Percentiles rank a stretch among this genome's conserved stretches.
Evolutionary conservation across 2,329 filamentous ascomycete genomes (phyloP).

Genomic region (Botrytis byssoidea): DNA sequence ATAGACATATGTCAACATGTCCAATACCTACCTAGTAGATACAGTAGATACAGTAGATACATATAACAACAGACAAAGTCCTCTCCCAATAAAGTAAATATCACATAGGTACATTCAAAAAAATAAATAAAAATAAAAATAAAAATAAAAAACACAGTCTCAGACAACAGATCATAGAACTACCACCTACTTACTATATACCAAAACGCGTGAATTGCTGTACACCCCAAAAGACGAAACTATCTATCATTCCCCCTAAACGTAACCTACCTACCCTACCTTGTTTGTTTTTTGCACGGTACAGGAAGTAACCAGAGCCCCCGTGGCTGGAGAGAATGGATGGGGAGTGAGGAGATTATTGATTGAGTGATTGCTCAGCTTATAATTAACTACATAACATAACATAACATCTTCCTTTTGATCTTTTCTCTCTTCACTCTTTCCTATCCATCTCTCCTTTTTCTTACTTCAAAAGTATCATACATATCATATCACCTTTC

Average conservation of each 20-base stretch:
- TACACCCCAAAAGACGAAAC: neutral
- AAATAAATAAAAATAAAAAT: no score
- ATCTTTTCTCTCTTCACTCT: neutral
- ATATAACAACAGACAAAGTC: neutral
- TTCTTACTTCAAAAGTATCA: neutral
- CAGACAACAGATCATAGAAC: neutral
- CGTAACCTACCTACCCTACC: neutral
- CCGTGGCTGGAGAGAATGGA: conserved; percentile 21
- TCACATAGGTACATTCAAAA: neutral
- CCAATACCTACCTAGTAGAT: neutral
- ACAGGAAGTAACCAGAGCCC: conserved; percentile 23
- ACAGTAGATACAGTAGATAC: neutral
- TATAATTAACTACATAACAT: conserved; percentile 31
- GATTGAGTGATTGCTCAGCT: conserved; percentile 21
- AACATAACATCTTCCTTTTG: conserved; percentile 21
- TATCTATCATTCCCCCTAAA: neutral
- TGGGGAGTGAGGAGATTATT: conserved; percentile 30
- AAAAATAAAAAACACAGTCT: neutral
- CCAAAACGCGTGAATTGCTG: neutral
- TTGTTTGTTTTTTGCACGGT: neutral
- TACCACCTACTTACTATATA: neutral
- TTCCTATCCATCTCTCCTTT: conserved; percentile 14
- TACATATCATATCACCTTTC: neutral
- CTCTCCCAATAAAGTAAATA: neutral
- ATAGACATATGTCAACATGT: neutral